Conservation (phyloP, 352 stramenopile genomes). For the Phytophthora agathidicida region DNA sequence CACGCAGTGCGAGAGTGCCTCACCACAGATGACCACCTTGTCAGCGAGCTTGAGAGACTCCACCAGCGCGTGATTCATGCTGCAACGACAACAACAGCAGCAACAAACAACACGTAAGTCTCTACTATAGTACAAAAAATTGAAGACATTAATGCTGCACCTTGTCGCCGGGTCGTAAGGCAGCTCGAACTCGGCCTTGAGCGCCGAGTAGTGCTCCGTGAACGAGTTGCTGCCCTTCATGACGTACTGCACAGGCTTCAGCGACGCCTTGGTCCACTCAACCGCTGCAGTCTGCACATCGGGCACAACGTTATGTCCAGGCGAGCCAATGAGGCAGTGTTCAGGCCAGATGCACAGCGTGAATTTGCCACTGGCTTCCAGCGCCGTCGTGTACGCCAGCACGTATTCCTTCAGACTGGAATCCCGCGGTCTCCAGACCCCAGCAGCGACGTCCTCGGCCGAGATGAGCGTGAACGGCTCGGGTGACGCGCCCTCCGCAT, state of each 20-base stretch:
- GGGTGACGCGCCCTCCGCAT: conserved; percentile 68
- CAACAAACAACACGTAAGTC: conserved; percentile 6
- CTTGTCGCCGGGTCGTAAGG: conserved; percentile 67
- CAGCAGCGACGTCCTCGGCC: conserved; percentile 68
- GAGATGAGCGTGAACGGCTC: conserved; percentile 95
- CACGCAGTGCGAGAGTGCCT: conserved; percentile 97
- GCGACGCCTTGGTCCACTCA: conserved; percentile 79
- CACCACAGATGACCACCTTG: conserved; percentile 92
- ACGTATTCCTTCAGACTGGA: conserved; percentile 83
- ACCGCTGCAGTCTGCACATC: conserved; percentile 84
- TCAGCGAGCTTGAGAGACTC: conserved; percentile 83
- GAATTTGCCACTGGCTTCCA: conserved; percentile 92
- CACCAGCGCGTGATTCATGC: conserved; percentile 89
- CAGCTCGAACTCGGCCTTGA: conserved; percentile 94
- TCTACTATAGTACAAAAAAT: too few relatives aligned
- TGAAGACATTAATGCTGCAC: too few relatives aligned
- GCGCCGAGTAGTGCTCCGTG: conserved; percentile 97
- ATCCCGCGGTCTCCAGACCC: conserved; percentile 64
- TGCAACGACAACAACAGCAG: conserved; percentile 33
- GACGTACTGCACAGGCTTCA: conserved; percentile 85
- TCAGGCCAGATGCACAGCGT: conserved; percentile 96
- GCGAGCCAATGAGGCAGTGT: conserved; percentile 95
- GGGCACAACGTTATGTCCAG: conserved; percentile 90
- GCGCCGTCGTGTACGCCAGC: conserved; percentile 88
- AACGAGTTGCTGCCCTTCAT: conserved; percentile 95